Conservation (phyloP, 2,329 filamentous ascomycete species). For the Aspergillus piperis region DNA sequence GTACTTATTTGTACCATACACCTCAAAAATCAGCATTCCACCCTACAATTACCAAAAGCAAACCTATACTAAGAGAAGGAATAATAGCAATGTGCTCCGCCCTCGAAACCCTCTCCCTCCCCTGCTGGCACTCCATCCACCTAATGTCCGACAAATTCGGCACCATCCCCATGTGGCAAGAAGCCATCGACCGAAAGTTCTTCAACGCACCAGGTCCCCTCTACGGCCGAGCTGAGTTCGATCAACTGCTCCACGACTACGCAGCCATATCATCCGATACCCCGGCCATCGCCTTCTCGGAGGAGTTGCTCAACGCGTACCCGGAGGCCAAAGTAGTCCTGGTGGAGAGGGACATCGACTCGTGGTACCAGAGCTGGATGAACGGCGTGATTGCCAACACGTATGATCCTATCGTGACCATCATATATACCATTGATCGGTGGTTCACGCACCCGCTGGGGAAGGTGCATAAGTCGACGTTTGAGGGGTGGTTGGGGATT, state of each 20-base stretch:
- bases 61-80: background rate
- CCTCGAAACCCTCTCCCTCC: conserved; percentile 12
- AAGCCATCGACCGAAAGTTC: conserved; percentile 60
- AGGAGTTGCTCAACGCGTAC: conserved; percentile 31
- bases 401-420: background rate
- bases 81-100: conserved; percentile 14
- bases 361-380: conserved; percentile 24
- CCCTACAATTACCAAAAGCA: background rate
- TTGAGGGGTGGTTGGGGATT: conserved; percentile 4
- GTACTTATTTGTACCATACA: background rate
- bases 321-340: conserved; percentile 22
- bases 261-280: conserved; percentile 16
- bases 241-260: conserved; percentile 15
- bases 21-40: too few species aligned
- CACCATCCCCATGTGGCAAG: conserved; percentile 56
- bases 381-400: background rate
- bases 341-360: conserved; percentile 27
- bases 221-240: conserved; percentile 8
- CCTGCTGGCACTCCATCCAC: conserved; percentile 13
- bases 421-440: background rate
- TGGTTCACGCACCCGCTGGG: background rate
- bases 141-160: conserved; percentile 5
- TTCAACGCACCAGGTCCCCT: conserved; percentile 51
- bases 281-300: conserved; percentile 18
- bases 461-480: background rate